Percentiles rank a stretch among this genome's conserved stretches.
These are phyloP conservation scores for Phascolomyces articulosus DNA, from an alignment of 371 early-diverging fungal species.

Conservation along the genomic window DNA sequence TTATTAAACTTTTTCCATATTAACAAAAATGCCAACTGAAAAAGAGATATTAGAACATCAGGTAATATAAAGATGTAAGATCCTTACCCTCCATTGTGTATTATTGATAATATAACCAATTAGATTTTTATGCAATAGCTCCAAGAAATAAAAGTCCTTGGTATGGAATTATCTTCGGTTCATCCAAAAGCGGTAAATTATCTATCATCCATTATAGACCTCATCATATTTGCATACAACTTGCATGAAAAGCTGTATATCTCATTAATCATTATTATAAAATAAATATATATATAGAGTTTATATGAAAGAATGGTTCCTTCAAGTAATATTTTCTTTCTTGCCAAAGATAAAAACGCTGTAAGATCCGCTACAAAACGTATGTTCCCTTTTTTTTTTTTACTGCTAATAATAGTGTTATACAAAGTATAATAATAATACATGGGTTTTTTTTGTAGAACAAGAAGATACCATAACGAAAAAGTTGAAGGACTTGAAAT, in stretches of 20 bases:
- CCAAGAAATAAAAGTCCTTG: constrained; percentile 16
- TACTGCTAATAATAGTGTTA: neutral
- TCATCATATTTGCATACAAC: too few species aligned
- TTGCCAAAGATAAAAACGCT: constrained; percentile 16
- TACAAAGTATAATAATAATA: neutral
- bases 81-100: too few species aligned
- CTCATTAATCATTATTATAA: neutral
- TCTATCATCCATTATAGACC: neutral
- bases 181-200: constrained; percentile 15
- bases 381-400: neutral
- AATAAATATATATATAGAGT: neutral
- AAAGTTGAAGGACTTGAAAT: neutral
- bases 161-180: constrained; percentile 11
- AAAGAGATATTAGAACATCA: constrained; percentile 4
- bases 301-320: constrained; percentile 17
- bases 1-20: neutral
- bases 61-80: constrained; percentile 1
- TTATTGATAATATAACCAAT: too few species aligned
- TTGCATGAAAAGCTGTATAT: neutral
- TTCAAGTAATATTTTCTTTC: constrained; percentile 17
- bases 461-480: neutral
- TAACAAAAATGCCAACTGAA: neutral
- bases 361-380: constrained; percentile 14
- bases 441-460: neutral
- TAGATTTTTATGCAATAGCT: constrained; percentile 1